Evolutionary conservation across 2,329 filamentous ascomycete genomes (phyloP).

Genomic region (Setomelanomma holmii): DNA sequence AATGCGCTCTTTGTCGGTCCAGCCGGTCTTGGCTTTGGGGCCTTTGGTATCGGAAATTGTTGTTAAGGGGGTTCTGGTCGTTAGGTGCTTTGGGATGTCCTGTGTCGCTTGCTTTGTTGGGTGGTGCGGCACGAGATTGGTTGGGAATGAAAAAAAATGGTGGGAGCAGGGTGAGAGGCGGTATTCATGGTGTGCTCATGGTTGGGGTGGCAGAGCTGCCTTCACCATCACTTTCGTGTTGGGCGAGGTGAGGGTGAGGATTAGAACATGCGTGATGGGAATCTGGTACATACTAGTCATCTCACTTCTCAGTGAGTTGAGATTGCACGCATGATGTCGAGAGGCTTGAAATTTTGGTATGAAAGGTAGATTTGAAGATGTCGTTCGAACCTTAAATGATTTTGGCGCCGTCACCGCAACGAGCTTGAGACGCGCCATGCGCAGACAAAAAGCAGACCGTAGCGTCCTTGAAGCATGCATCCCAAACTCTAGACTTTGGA

Average conservation of each 20-base stretch:
- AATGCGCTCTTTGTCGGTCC: slow-evolving; percentile 24
- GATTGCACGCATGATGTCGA: not conserved
- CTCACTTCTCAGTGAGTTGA: not conserved
- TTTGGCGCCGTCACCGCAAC: too few species aligned
- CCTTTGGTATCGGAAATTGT: slow-evolving; percentile 20
- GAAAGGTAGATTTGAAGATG: too few species aligned
- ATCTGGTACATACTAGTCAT: not conserved
- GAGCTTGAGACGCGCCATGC: too few species aligned
- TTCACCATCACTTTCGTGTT: not conserved
- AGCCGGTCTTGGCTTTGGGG: slow-evolving; percentile 14
- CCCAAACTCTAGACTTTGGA: too few species aligned
- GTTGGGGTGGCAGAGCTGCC: not conserved
- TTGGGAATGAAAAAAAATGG: not conserved
- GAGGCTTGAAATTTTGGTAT: too few species aligned
- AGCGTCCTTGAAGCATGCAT: too few species aligned
- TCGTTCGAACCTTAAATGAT: too few species aligned
- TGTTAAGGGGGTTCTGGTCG: too few species aligned
- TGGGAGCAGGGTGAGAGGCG: not conserved
- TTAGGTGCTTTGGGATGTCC: too few species aligned
- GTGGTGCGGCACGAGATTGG: not conserved
- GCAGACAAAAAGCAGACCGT: too few species aligned
- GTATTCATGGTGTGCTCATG: not conserved
- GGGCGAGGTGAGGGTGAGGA: not conserved
- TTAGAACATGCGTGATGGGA: not conserved
- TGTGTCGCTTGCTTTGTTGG: too few species aligned